A percentile compares a stretch with the other conserved stretches of the same genome.
These are phyloP conservation scores for Neonothopanus nambi DNA, from an alignment of 1,284 basidiomycete genomes.

Conservation along the genomic window DNA sequence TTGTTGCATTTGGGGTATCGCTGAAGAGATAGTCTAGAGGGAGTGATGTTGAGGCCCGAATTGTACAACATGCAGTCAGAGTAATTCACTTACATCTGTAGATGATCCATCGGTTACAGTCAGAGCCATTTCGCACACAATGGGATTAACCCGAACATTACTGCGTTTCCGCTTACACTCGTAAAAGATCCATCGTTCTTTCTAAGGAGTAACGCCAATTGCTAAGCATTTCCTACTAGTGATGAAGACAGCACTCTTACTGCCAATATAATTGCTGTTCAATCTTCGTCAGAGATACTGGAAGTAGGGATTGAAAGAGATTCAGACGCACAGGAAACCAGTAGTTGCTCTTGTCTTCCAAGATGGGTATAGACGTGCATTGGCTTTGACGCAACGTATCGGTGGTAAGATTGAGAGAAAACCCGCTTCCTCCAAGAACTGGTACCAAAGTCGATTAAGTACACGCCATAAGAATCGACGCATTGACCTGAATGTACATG, in stretches of 20 bases:
- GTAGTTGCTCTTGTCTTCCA: conserved; percentile 45
- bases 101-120: neutral
- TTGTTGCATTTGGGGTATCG: conserved; percentile 23
- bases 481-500: conserved; percentile 40
- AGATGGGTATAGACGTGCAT: conserved; percentile 44
- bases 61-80: neutral
- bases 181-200: conserved; percentile 39
- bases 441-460: neutral
- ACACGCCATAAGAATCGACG: neutral
- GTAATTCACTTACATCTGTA: conserved; percentile 29
- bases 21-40: conserved; percentile 27
- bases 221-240: neutral
- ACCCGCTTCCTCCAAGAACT: conserved; percentile 46
- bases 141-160: conserved; percentile 30
- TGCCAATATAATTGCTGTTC: conserved; percentile 39
- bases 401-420: conserved; percentile 35
- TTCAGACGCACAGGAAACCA: conserved; percentile 39
- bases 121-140: neutral
- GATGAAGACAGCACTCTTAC: conserved; percentile 22
- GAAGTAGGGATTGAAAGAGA: neutral
- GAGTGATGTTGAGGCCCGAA: neutral
- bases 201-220: conserved; percentile 20
- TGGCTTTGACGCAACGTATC: conserved; percentile 33
- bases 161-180: conserved; percentile 36
- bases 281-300: neutral